phyloP scores from a whole-genome alignment of 495 filamentous ascomycete genomes.

The Hyaloscypha finlandica region DNA sequence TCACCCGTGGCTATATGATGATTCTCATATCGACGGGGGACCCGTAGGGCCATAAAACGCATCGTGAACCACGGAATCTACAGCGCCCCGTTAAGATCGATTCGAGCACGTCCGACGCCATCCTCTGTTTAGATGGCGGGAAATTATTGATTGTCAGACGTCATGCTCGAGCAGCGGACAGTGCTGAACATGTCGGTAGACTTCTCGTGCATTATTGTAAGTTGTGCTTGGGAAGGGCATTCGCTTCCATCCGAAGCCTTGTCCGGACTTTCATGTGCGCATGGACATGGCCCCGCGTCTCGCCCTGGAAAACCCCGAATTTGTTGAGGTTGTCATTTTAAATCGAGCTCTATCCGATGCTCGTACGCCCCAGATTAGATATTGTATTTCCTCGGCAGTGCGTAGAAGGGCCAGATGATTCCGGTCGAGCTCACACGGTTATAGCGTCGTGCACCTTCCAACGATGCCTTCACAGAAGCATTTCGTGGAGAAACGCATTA shows the following conservation, averaged over 20 bases:
- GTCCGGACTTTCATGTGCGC: not conserved
- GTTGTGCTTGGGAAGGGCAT: not conserved
- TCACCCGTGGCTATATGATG: slow-evolving; percentile 25
- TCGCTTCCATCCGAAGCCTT: slow-evolving; percentile 18
- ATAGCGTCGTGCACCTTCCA: not conserved
- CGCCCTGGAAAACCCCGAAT: not conserved
- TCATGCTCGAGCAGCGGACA: slow-evolving; percentile 18
- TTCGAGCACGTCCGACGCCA: not conserved
- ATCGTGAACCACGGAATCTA: slow-evolving; percentile 22
- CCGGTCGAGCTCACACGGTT: not conserved
- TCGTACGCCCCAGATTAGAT: not conserved
- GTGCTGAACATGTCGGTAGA: not conserved
- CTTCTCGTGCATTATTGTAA: not conserved
- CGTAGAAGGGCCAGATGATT: not conserved
- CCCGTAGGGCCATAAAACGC: slow-evolving; percentile 17
- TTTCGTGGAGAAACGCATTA: not conserved
- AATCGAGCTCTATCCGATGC: not conserved
- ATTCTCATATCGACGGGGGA: slow-evolving; percentile 25
- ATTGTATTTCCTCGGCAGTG: not conserved
- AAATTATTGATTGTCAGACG: slow-evolving; percentile 19
- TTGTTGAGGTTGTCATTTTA: slow-evolving; percentile 7
- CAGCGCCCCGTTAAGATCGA: slow-evolving; percentile 10
- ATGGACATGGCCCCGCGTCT: not conserved
- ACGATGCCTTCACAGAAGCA: not conserved
- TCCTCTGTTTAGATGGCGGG: slow-evolving; percentile 7